Evolutionary conservation across 805 yeast species (phyloP).

Genomic region (Spathaspora boniae): DNA sequence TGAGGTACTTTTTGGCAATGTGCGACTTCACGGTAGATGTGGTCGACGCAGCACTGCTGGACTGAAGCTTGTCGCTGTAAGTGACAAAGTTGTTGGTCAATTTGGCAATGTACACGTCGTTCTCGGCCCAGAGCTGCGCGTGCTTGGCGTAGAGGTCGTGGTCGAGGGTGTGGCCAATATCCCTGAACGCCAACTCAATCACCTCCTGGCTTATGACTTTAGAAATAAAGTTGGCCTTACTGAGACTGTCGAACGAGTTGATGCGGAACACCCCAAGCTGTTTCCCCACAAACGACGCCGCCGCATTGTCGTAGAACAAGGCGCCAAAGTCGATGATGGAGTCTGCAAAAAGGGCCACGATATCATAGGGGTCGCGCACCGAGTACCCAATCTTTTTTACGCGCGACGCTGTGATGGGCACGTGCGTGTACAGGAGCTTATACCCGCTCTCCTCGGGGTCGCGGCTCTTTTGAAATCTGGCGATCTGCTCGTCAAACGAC

Average conservation of each 20-base stretch:
- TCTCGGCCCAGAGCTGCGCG: conserved; percentile 46
- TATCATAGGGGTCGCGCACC: conserved; percentile 27
- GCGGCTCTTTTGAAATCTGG: conserved; percentile 28
- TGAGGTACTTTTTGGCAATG: conserved; percentile 34
- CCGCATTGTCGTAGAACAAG: conserved; percentile 36
- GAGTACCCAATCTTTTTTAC: conserved; percentile 36
- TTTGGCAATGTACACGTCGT: conserved; percentile 38
- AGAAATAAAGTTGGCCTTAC: conserved; percentile 48
- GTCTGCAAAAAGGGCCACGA: conserved; percentile 25
- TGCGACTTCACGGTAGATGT: conserved; percentile 32
- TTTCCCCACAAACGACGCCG: conserved; percentile 36
- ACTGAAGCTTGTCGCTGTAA: conserved; percentile 35
- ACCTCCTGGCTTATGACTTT: conserved; percentile 47
- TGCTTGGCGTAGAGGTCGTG: conserved; percentile 36
- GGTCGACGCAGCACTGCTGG: conserved; percentile 39
- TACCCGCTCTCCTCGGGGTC: conserved; percentile 24
- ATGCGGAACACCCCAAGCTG: conserved; percentile 51
- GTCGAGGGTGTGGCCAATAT: conserved; percentile 32
- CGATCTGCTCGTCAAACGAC: conserved; percentile 33
- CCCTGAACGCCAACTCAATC: conserved; percentile 44
- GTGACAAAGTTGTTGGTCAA: conserved; percentile 39
- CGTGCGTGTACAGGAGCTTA: conserved; percentile 24
- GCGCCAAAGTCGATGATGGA: conserved; percentile 46
- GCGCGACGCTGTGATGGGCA: conserved; percentile 30
- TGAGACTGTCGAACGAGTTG: conserved; percentile 48